A percentile compares a stretch with the other conserved stretches of the same genome.
phyloP scores from a whole-genome alignment of 1,284 basidiomycete species.

The Apiotrichum siamense region DNA sequence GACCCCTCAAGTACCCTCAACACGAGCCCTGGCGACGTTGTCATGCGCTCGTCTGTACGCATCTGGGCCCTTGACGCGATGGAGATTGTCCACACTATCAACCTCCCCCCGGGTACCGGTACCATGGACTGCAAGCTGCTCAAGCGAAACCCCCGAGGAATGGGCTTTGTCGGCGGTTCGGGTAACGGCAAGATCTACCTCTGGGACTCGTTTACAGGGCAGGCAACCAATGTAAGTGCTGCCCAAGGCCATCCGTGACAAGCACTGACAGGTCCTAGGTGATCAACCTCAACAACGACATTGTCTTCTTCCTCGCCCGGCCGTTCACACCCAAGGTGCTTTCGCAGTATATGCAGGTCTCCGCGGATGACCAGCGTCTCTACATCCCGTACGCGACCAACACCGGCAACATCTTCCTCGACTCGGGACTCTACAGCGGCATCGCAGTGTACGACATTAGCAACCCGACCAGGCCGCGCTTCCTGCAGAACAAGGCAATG shows the following conservation, averaged over 20 bases:
- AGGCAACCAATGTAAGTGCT: too few species aligned
- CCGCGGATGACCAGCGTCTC: conserved; percentile 8
- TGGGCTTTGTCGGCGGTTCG: conserved; percentile 11
- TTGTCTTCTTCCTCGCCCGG: not conserved
- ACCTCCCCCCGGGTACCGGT: conserved; percentile 4
- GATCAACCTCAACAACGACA: conserved; percentile 8
- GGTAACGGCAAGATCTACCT: conserved; percentile 13
- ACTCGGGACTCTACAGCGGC: conserved; percentile 3
- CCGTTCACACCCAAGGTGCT: not conserved
- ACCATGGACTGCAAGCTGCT: conserved; percentile 12
- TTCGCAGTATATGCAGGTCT: conserved; percentile 10
- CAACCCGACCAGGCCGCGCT: conserved; percentile 2
- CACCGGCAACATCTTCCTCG: not conserved
- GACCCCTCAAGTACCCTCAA: conserved; percentile 5
- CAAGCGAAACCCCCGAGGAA: conserved; percentile 7
- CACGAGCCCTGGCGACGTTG: not conserved
- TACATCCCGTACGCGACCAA: conserved; percentile 9
- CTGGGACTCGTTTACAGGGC: conserved; percentile 6
- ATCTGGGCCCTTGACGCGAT: conserved; percentile 11
- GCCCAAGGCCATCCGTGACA: too few species aligned
- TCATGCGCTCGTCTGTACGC: conserved; percentile 6
- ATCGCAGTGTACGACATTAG: conserved; percentile 9
- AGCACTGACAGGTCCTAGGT: too few species aligned
- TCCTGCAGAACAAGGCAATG: conserved; percentile 6
- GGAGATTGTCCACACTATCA: conserved; percentile 6